phyloP scores from a whole-genome alignment of 148 eudicot species.

The Mesembryanthemum crystallinum region DNA sequence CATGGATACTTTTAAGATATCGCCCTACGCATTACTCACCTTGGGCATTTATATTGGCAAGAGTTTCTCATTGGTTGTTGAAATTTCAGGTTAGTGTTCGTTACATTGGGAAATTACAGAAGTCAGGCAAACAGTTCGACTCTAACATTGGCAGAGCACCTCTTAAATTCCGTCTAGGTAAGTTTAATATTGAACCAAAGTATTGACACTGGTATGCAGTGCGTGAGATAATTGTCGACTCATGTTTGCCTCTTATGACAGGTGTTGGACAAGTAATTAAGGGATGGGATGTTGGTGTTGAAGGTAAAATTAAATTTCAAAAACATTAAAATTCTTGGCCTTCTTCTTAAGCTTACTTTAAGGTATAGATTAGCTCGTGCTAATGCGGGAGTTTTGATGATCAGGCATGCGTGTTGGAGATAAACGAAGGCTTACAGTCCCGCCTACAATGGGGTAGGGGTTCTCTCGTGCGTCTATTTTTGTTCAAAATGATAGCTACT shows the following conservation, averaged over 20 bases:
- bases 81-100: constrained; percentile 63
- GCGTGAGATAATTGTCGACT: not conserved
- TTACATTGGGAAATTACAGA: constrained; percentile 82
- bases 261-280: constrained; percentile 87
- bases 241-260: constrained; percentile 24
- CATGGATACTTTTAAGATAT: not conserved
- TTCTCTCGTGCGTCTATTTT: not conserved
- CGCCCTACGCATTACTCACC: not conserved
- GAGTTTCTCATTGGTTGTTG: constrained; percentile 2
- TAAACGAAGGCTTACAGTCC: constrained; percentile 87
- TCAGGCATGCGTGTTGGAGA: constrained; percentile 97
- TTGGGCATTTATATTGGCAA: not conserved
- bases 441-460: constrained; percentile 92
- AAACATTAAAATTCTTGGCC: not conserved
- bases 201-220: not conserved
- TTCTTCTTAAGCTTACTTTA: not conserved
- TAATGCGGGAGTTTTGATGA: constrained; percentile 14
- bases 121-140: constrained; percentile 71
- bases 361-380: not conserved
- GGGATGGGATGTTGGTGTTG: constrained; percentile 98
- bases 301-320: constrained; percentile 43
- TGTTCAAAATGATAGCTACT: too few species aligned
- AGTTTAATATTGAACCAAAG: not conserved
- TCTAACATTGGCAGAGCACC: constrained; percentile 70
- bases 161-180: constrained; percentile 85